A percentile compares a stretch with the other conserved stretches of the same genome.
Evolutionary conservation across 495 filamentous ascomycete genomes (phyloP).

Genomic region (Penicillium cosmopolitanum): DNA sequence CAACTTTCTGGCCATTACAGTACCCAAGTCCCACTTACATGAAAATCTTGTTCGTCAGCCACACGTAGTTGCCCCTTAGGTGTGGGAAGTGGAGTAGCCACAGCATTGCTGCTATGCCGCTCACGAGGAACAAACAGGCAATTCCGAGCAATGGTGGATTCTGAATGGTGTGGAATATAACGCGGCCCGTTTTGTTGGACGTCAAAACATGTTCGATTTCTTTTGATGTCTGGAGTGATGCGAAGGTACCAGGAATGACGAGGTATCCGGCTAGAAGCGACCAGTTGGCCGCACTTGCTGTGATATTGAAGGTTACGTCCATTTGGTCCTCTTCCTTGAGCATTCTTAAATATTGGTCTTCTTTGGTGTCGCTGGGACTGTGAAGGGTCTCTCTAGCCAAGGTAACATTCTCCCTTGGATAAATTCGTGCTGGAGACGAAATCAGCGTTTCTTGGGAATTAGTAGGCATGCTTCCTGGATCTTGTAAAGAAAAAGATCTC

Average conservation of each 20-base stretch:
- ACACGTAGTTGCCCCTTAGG: slow-evolving; percentile 11
- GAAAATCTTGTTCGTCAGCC: slow-evolving; percentile 13
- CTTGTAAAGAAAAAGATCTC: too few relatives aligned
- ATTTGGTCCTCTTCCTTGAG: slow-evolving; percentile 11
- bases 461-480: too few relatives aligned
- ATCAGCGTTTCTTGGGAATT: too few relatives aligned
- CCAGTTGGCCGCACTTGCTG: slow-evolving; percentile 7
- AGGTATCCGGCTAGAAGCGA: slow-evolving; percentile 9
- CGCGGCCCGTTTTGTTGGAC: slow-evolving; percentile 8
- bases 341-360: neutral
- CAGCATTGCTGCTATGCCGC: slow-evolving; percentile 6
- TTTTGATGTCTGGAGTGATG: slow-evolving; percentile 9
- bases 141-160: slow-evolving; percentile 13
- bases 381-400: too few relatives aligned
- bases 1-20: neutral
- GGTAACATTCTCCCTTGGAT: too few relatives aligned
- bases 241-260: slow-evolving; percentile 5
- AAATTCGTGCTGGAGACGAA: too few relatives aligned
- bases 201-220: slow-evolving; percentile 5
- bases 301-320: slow-evolving; percentile 4
- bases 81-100: slow-evolving; percentile 9
- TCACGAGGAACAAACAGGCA: slow-evolving; percentile 8
- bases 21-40: slow-evolving; percentile 22
- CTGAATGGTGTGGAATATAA: slow-evolving; percentile 8
- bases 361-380: too few relatives aligned